Base-by-base conservation (phyloP, 2,329 filamentous ascomycete species). In the Paracamarosporium sp. region DNA sequence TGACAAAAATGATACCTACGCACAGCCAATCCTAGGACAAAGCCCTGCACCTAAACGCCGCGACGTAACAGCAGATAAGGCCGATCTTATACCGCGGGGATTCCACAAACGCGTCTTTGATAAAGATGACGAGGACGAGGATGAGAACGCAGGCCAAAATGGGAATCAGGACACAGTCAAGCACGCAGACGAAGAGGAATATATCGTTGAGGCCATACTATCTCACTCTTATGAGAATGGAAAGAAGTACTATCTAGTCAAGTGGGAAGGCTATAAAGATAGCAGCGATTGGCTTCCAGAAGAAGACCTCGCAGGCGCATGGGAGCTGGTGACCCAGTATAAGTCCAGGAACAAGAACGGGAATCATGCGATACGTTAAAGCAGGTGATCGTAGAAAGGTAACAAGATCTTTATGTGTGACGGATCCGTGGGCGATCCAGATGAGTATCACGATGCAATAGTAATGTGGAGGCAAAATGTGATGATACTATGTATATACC, bases 251-350 rank as follows among this genome's bases (percentile, higher is more conserved):
- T 76, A 72, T 28, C 66, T 70, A 0, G 71, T 76, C n/a, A 74
- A 73, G 35, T 76, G 73, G 73, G 65, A 70, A 22, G 72, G 69
- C 1, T 72, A 71, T 40, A 63, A 70, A 7, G 67, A 74, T 27
- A 65, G 63, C 2, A 59, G 65, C n/a, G 70, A 73, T 44, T 76
- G 73, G 72, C 52, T 75, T 4, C 33, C 64, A 0, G 67, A 69
- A 48, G 64, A 67, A 11, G 67, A 73, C 20, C 59, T 75, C 7
- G 61, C 56, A 2, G 68, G 70, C 4, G 71, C 72, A 1, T 13
- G 36, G 1, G 71, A 75, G 38, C 9, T 75, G 36, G 62, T 75
- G 8, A 27, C 52, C 0, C 66, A 67, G 27, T 76, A 74, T 38
- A 60, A 71, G 9, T 45, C 61, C 15, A 53, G 53, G 24, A 50